phyloP scores from a whole-genome alignment of 768 basidiomycete genomes.

The Mycena floridula region DNA sequence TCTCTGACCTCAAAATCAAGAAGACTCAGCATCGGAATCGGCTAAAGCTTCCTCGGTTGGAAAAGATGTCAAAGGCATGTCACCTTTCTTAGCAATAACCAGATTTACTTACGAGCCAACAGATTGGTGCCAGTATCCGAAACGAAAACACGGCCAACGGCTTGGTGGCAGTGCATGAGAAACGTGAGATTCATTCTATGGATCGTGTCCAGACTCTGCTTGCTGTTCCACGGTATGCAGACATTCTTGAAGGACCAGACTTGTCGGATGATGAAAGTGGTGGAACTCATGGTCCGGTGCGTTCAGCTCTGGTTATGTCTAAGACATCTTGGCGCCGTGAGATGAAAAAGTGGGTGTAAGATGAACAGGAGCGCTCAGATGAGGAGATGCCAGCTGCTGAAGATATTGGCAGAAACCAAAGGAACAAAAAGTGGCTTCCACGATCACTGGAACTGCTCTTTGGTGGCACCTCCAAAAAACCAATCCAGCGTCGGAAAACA shows the following conservation, averaged over 20 bases:
- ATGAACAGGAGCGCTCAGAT: neutral
- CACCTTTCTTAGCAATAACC: neutral
- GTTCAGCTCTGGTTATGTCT: neutral
- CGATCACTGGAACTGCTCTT: neutral
- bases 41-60: neutral
- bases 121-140: neutral
- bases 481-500: neutral
- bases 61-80: neutral
- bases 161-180: neutral
- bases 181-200: neutral
- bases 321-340: neutral
- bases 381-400: neutral
- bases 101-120: neutral
- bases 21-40: too few relatives aligned
- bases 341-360: neutral
- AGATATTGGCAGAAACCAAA: neutral
- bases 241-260: neutral
- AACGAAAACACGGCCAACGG: neutral
- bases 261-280: neutral
- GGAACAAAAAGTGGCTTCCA: neutral
- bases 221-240: neutral
- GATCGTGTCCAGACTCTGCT: neutral
- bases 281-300: neutral
- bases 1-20: neutral
- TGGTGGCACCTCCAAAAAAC: neutral